phyloP scores from a whole-genome alignment of 257 asterid species.

The Marsdenia floribunda region DNA sequence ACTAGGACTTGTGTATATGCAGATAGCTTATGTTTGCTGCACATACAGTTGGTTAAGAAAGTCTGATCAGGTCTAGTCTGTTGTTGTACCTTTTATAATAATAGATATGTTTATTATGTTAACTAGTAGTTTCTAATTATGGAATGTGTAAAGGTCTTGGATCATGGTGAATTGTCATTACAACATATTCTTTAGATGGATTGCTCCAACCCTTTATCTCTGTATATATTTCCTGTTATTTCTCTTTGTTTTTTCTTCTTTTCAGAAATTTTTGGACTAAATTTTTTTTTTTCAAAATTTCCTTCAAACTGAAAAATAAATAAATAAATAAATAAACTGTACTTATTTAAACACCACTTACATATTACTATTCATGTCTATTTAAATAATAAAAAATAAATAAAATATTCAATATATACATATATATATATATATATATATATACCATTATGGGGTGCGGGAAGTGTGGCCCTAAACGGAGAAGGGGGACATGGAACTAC shows the following conservation, averaged over 20 bases:
- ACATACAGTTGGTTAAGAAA: not conserved
- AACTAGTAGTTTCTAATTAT: not conserved
- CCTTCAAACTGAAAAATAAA: too few relatives aligned
- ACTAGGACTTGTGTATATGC: conserved; percentile 14
- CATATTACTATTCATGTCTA: too few relatives aligned
- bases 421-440: too few relatives aligned
- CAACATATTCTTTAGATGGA: not conserved
- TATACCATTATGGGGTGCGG: too few relatives aligned
- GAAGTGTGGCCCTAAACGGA: too few relatives aligned
- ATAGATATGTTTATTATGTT: not conserved
- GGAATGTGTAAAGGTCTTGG: not conserved
- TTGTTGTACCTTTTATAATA: not conserved
- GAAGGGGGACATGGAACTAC: too few relatives aligned
- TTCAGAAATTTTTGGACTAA: not conserved
- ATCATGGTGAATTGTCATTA: not conserved
- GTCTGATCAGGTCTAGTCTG: not conserved
- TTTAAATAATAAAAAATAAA: too few relatives aligned
- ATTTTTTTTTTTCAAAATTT: too few relatives aligned
- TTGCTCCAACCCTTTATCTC: not conserved
- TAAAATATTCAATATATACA: too few relatives aligned
- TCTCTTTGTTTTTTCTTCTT: not conserved
- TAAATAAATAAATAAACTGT: too few relatives aligned
- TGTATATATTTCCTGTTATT: not conserved
- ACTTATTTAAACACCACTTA: too few relatives aligned
- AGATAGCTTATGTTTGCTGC: conserved; percentile 5